A percentile compares a stretch with the other conserved stretches of the same genome.
Conservation (phyloP, 139 green algal genomes). For the Diplosphaera chodatii region DNA sequence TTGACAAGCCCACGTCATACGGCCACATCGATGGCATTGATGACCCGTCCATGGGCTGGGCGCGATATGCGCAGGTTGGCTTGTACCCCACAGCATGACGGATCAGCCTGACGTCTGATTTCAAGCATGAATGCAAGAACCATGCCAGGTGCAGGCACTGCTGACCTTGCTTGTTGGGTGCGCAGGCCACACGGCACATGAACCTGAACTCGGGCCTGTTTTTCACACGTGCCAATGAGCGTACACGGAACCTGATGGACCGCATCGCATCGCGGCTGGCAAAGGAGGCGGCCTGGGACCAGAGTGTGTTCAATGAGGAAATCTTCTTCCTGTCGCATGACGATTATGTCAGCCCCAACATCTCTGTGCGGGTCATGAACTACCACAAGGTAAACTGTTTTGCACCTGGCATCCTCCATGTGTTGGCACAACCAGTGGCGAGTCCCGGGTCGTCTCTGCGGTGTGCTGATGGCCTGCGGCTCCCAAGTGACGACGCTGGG, state of each 20-base stretch:
- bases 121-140: no score
- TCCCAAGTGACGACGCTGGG: no score
- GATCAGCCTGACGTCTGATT: no score
- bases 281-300: conserved; percentile 72
- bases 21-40: conserved; percentile 82
- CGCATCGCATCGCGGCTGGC: conserved; percentile 54
- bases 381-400: conserved; percentile 28
- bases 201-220: conserved; percentile 86
- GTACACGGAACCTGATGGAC: conserved; percentile 58
- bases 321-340: conserved; percentile 84
- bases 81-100: no score
- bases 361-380: conserved; percentile 69
- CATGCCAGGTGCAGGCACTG: no score
- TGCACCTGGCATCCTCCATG: not conserved
- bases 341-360: conserved; percentile 58
- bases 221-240: conserved; percentile 64
- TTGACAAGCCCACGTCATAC: conserved; percentile 78
- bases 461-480: not conserved
- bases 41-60: conserved; percentile 87
- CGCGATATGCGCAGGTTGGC: conserved; percentile 49
- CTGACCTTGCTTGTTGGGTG: no score
- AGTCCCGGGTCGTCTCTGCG: no score
- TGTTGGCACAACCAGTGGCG: not conserved
- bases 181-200: conserved; percentile 55
- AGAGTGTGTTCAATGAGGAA: conserved; percentile 84